Base-by-base conservation (phyloP, 1,284 basidiomycete genomes). In the Xerocomus nothofagi region DNA sequence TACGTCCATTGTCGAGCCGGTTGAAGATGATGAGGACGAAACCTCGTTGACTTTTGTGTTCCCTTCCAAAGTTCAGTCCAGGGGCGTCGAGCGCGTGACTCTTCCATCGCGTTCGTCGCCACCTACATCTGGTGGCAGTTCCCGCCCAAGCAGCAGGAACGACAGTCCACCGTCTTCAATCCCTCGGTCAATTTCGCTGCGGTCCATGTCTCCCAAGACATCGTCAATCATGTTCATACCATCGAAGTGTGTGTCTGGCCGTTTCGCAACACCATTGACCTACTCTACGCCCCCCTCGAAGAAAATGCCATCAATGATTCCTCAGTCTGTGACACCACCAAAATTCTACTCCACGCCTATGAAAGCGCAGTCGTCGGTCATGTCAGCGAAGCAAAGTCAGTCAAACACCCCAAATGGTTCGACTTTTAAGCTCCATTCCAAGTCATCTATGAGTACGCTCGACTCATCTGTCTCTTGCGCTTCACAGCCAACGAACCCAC, bases 291-390 rank as follows among this genome's bases (percentile, higher is more conserved):
- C 80, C 39, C 76, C 79, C 5, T 70, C 68, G 23, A 82, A 78
- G 63, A 79, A 77, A 49, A 71, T 68, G 32, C 71, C 76, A 12
- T 80, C 79, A 3, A 77, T 77, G 53, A 81, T 81, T 40, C 79
- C 80, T 51, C 80, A 79, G 49, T 70, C 72, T 9, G 62, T 73
- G 32, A 63, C 41, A 67, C 75, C 75, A 2, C 75, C 76, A 64
- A 59, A 58, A 27, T 27, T 30, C n/a, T 43, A 32, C 26, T 49
- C 58, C 31, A 54, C 57, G 14, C 56, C 62, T n/a, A 44, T 37
- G 26, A 66, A 56, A 56, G 39, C 15, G 20, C 62, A 52, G 42
- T 41, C 34, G 27, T 40, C 59, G n/a, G 38, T 30, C 36, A 33
- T 46, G 4, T 27, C 48, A 9, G 49, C 46, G 15, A 75, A 71